These are phyloP conservation scores for Aspergillus costaricaensis DNA, from an alignment of 2,329 filamentous ascomycete species.

Conservation along the genomic window DNA sequence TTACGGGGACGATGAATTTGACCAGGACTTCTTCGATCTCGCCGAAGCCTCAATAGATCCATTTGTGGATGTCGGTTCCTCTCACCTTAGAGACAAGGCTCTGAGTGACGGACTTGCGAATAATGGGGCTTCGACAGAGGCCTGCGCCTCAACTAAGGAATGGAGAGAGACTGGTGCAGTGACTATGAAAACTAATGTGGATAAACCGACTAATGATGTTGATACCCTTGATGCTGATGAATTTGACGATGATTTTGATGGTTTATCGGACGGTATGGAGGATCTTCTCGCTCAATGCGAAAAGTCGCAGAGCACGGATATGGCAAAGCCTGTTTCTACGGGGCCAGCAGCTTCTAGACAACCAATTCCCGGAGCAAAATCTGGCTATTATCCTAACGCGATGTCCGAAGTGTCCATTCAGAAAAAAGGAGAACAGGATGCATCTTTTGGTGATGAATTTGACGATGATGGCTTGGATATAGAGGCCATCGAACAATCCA, in stretches of 20 bases:
- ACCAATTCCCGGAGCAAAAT: constrained; percentile 5
- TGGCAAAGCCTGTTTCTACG: constrained; percentile 12
- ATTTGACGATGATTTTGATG: constrained; percentile 69
- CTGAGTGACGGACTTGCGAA: not conserved
- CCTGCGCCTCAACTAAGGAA: not conserved
- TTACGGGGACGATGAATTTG: constrained; percentile 52
- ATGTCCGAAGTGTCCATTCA: constrained; percentile 7
- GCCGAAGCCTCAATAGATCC: constrained; percentile 37
- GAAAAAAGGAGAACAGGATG: constrained; percentile 32
- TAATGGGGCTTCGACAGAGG: not conserved
- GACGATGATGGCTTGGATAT: constrained; percentile 67
- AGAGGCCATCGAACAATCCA: constrained; percentile 63
- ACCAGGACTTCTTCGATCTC: constrained; percentile 48
- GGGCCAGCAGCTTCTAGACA: constrained; percentile 23
- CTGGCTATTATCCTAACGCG: not conserved
- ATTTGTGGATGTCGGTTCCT: constrained; percentile 23
- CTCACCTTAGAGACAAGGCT: not conserved
- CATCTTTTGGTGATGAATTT: constrained; percentile 69
- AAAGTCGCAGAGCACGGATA: constrained; percentile 31
- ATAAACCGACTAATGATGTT: constrained; percentile 4
- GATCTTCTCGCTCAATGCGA: constrained; percentile 60
- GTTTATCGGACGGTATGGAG: constrained; percentile 60
- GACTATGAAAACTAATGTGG: not conserved
- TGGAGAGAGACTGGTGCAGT: not conserved
- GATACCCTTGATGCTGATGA: constrained; percentile 52